phyloP scores from a whole-genome alignment of 192 early-diverging fungal species.

The Globomyces pollinis-pini region DNA sequence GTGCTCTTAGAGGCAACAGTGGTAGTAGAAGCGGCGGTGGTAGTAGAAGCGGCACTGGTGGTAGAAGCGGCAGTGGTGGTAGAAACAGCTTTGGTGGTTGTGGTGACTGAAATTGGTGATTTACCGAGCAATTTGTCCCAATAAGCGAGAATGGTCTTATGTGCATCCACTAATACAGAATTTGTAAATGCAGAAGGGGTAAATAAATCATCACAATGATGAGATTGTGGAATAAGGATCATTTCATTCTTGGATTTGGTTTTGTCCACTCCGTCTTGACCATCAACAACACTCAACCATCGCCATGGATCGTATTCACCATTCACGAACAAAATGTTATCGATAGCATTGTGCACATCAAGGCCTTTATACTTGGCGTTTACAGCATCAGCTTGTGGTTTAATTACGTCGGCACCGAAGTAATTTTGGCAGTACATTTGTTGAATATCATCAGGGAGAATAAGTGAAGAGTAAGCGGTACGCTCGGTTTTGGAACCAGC shows the following conservation, averaged over 20 bases:
- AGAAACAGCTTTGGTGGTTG: too few species aligned
- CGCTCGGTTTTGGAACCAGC: conserved; percentile 23
- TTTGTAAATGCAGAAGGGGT: not conserved
- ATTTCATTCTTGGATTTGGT: not conserved
- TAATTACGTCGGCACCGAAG: conserved; percentile 19
- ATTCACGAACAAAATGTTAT: conserved; percentile 56
- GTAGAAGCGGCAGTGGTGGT: too few species aligned
- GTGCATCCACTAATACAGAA: not conserved
- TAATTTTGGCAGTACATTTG: conserved; percentile 25
- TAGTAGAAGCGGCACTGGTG: too few species aligned
- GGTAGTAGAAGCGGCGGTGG: too few species aligned
- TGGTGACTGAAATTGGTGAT: too few species aligned
- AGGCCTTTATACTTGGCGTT: conserved; percentile 5
- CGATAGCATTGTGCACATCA: conserved; percentile 16
- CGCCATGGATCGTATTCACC: conserved; percentile 60
- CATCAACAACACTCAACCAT: too few species aligned
- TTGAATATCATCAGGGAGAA: conserved; percentile 12
- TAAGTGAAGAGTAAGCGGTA: conserved; percentile 32
- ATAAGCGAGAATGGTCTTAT: conserved; percentile 1
- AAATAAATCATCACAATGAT: conserved; percentile 11
- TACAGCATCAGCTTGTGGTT: conserved; percentile 1
- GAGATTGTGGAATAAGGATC: not conserved
- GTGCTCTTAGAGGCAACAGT: too few species aligned
- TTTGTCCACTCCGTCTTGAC: not conserved
- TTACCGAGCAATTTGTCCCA: conserved; percentile 5